These are phyloP conservation scores for Russula dissimulans DNA, from an alignment of 768 basidiomycete species.

Conservation along the genomic window DNA sequence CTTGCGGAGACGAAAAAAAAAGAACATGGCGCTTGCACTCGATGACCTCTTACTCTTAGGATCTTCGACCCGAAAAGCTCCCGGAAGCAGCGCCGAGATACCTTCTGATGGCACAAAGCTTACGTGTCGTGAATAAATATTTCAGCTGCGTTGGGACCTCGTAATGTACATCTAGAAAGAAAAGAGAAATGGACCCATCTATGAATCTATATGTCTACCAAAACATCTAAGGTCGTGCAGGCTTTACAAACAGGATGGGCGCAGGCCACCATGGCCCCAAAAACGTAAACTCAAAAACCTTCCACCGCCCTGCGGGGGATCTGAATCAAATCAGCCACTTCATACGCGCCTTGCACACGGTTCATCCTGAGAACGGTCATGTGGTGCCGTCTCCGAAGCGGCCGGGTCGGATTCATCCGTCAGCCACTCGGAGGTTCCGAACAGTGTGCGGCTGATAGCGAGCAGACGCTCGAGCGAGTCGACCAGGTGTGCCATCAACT, in stretches of 20 bases:
- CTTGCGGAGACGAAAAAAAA: not conserved
- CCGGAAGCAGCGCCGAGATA: not conserved
- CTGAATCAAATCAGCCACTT: not conserved
- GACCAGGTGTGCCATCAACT: constrained; percentile 34
- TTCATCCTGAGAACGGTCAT: not conserved
- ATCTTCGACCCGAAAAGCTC: not conserved
- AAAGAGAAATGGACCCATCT: not conserved
- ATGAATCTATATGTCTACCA: not conserved
- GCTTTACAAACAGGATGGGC: not conserved
- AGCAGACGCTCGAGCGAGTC: constrained; percentile 35
- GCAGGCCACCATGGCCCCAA: no score
- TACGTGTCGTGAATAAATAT: not conserved
- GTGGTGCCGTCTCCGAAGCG: not conserved
- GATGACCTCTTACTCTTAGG: not conserved
- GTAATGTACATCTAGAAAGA: not conserved
- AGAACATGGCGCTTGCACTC: not conserved
- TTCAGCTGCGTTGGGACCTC: not conserved
- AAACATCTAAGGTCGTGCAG: not conserved
- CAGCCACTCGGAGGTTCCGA: constrained; percentile 39
- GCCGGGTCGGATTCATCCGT: constrained; percentile 16
- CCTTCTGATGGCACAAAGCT: not conserved
- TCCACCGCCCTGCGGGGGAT: not conserved
- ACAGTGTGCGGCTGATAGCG: constrained; percentile 33
- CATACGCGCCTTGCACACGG: not conserved
- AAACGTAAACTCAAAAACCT: not conserved